A percentile compares a stretch with the other conserved stretches of the same genome.
Evolutionary conservation across 2,329 filamentous ascomycete genomes (phyloP).

Genomic region (Penicillium italicum): DNA sequence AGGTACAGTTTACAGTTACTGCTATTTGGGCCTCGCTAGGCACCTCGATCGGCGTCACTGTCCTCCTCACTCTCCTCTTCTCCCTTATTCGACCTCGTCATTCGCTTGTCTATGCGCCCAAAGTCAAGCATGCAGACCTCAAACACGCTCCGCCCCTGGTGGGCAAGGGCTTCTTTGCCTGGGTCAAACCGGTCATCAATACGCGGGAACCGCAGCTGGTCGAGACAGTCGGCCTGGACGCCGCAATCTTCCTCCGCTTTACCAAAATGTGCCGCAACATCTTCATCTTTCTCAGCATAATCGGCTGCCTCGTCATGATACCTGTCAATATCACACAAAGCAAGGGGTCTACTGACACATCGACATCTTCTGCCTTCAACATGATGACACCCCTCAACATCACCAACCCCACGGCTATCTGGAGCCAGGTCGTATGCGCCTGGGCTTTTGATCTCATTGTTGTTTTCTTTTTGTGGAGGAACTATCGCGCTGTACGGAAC

Average conservation of each 20-base stretch:
- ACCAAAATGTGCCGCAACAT: constrained; percentile 89
- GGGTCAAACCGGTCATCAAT: constrained; percentile 73
- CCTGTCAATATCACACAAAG: constrained; percentile 68
- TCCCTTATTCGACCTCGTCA: constrained; percentile 89
- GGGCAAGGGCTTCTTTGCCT: constrained; percentile 82
- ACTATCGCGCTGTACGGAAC: constrained; percentile 70
- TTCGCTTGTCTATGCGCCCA: constrained; percentile 87
- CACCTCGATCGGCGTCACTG: constrained; percentile 72
- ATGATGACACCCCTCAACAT: constrained; percentile 53
- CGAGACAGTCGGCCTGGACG: constrained; percentile 84
- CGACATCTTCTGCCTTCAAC: constrained; percentile 33
- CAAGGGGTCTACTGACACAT: constrained; percentile 25
- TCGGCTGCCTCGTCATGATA: constrained; percentile 74
- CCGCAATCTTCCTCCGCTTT: constrained; percentile 84
- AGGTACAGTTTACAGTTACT: constrained; percentile 50
- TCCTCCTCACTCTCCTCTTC: constrained; percentile 73
- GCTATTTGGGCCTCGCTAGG: constrained; percentile 76
- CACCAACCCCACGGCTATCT: constrained; percentile 45
- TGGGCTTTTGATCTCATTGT: constrained; percentile 71
- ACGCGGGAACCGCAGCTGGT: constrained; percentile 75
- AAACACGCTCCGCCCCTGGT: constrained; percentile 84
- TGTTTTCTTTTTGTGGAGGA: constrained; percentile 80
- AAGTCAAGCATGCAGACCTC: constrained; percentile 86
- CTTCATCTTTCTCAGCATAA: constrained; percentile 67
- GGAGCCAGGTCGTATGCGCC: constrained; percentile 58